Base-by-base conservation (phyloP, 2,329 filamentous ascomycete genomes). In the Fusarium sp. region DNA sequence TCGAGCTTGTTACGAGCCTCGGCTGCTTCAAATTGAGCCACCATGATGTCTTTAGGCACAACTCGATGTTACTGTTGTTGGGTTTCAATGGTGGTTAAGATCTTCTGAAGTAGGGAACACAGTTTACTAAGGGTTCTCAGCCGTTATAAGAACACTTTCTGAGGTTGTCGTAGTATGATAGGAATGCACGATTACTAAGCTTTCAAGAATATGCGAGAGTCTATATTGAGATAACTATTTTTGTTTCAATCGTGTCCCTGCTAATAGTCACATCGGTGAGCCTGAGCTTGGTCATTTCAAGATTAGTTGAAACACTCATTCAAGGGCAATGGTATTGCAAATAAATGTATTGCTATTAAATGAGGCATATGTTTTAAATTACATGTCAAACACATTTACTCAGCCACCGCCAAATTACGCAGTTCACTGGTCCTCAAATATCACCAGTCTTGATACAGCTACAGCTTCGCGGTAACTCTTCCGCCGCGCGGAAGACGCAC, bases 1-100 rank as follows among this genome's bases (percentile, higher is more conserved):
- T 86, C 82, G 13, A 87, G 75, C 77, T 83, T 85, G 75, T 85
- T 85, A 64, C 77, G 79, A 15, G 80, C 78, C 41, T 85, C 71
- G 3, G 79, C 71, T 9, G 67, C 63, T 50, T 65, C 71, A 11
- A 69, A 67, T 50, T 53, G 69, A 39, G 53, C 56, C 39, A 52
- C 46, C 71, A 73, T 73, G 22, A 45, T 46, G 30, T 7, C 13
- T 39, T 13, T 15, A n/a, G 17, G 19, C 20, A 32, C 8, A 35
- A 20, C 23, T 40, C 17, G 25, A 7, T 30, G 33, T 10, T 39
- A 32, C 14, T 44, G 9, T 25, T 19, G 3, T 9, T 44, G 32
- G 20, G 40, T 10, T 66, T 10, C n/a, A 19, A 19, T 17, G 4
- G 32, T n/a, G 7, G 14, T 30, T 20, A 14, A 43, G 19, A 33